A percentile compares a stretch with the other conserved stretches of the same genome.
Conservation (phyloP, 2,329 filamentous ascomycete genomes). For the Arthrobotrys megalospora region DNA sequence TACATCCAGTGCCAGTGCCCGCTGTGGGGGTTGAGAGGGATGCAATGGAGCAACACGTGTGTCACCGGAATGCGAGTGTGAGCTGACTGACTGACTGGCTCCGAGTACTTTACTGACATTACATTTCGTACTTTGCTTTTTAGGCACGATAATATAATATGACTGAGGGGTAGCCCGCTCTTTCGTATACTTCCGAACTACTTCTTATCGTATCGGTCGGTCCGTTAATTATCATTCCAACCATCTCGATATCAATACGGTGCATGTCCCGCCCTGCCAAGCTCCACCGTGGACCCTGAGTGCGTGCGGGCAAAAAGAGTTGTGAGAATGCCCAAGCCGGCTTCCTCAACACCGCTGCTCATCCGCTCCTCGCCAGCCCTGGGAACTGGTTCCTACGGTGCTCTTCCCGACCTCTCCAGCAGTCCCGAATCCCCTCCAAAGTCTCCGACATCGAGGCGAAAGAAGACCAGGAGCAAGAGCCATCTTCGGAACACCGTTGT, state of each 20-base stretch:
- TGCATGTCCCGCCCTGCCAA: background rate
- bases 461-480: constrained; percentile 57
- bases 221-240: background rate
- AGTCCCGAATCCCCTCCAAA: constrained; percentile 47
- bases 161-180: constrained; percentile 3
- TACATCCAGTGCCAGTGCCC: too few species aligned
- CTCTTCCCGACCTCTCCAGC: constrained; percentile 69
- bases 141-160: constrained; percentile 27
- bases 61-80: constrained; percentile 29
- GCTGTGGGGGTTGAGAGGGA: constrained; percentile 1
- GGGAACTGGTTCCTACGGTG: constrained; percentile 76
- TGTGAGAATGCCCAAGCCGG: constrained; percentile 36
- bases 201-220: background rate
- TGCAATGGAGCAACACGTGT: constrained; percentile 35
- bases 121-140: constrained; percentile 7
- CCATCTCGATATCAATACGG: background rate
- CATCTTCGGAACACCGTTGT: constrained; percentile 20
- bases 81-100: constrained; percentile 15
- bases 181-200: background rate
- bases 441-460: constrained; percentile 39
- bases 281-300: constrained; percentile 1
- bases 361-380: constrained; percentile 75
- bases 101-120: background rate
- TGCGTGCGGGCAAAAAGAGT: constrained; percentile 10
- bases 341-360: constrained; percentile 70